A percentile compares a stretch with the other conserved stretches of the same genome.
Conservation (phyloP, 2,329 filamentous ascomycete genomes). For the Sclerotinia sclerotiorum region DNA sequence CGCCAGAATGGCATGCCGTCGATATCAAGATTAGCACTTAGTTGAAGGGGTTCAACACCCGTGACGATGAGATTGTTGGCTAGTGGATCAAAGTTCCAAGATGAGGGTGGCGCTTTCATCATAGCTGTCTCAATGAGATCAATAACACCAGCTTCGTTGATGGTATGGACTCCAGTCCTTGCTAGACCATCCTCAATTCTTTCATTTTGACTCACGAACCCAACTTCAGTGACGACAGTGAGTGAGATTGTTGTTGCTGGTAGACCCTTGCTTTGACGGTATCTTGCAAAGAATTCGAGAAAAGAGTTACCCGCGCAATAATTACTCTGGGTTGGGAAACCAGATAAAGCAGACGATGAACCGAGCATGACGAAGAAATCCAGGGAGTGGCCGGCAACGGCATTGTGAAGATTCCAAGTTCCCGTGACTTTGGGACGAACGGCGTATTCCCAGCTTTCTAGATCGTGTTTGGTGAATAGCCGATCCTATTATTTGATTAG, state of each 20-base stretch:
- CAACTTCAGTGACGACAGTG: constrained; percentile 43
- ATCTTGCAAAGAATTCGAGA: constrained; percentile 41
- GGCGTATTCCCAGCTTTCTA: constrained; percentile 14
- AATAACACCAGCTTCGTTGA: constrained; percentile 26
- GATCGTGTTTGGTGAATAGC: neutral
- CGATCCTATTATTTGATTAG: constrained; percentile 11
- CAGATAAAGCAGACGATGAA: constrained; percentile 38
- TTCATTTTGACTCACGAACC: constrained; percentile 40
- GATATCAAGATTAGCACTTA: constrained; percentile 1
- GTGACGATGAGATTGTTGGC: constrained; percentile 11
- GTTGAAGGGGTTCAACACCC: constrained; percentile 6
- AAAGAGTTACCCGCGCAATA: constrained; percentile 45
- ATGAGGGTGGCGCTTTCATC: neutral
- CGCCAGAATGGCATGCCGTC: neutral
- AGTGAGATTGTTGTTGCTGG: constrained; percentile 36
- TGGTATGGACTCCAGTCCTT: constrained; percentile 26
- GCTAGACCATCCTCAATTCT: constrained; percentile 22
- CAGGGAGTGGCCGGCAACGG: constrained; percentile 28
- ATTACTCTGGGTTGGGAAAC: constrained; percentile 41
- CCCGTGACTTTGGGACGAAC: constrained; percentile 42
- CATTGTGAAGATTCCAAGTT: constrained; percentile 27
- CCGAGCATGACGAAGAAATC: constrained; percentile 44
- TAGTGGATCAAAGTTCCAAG: constrained; percentile 3
- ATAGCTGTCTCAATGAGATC: constrained; percentile 33
- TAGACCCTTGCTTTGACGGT: constrained; percentile 35